Evolutionary conservation across 192 early-diverging fungal genomes (phyloP).

Genomic region (Diversispora epigaea): DNA sequence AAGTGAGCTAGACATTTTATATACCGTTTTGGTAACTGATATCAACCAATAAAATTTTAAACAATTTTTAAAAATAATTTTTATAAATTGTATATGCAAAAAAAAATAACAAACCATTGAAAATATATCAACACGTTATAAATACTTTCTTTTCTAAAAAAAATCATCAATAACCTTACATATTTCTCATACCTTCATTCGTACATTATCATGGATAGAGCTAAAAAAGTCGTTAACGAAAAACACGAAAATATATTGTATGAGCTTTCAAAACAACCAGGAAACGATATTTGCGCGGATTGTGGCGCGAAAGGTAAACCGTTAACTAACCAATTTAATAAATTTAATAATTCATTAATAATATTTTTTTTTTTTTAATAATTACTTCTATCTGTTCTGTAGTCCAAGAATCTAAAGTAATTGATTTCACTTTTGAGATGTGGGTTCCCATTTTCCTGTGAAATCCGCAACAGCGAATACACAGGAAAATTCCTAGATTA

Average conservation of each 20-base stretch:
- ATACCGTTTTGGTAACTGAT: no score
- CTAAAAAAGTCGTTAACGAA: conserved; percentile 65
- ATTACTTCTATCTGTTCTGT: conserved; percentile 76
- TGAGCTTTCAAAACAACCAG: conserved; percentile 66
- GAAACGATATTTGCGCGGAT: conserved; percentile 74
- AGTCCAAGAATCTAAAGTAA: conserved; percentile 88
- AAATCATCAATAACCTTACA: not conserved
- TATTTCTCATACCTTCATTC: no score
- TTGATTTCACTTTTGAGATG: conserved; percentile 89
- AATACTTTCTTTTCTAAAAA: no score
- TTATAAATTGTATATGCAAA: no score
- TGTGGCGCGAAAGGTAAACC: conserved; percentile 64
- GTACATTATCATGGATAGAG: conserved; percentile 41
- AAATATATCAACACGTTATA: no score
- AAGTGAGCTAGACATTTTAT: no score
- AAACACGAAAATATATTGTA: conserved; percentile 67
- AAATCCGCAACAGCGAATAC: conserved; percentile 85
- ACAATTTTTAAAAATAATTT: no score
- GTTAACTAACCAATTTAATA: not conserved
- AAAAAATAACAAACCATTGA: no score
- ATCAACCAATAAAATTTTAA: no score
- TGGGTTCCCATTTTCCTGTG: conserved; percentile 87
- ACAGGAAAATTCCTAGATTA: conserved; percentile 91
- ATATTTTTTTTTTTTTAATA: no score
- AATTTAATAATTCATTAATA: not conserved